Evolutionary conservation across 129 eudicot species (phyloP).

Genomic region (Flaveria trinervia): DNA sequence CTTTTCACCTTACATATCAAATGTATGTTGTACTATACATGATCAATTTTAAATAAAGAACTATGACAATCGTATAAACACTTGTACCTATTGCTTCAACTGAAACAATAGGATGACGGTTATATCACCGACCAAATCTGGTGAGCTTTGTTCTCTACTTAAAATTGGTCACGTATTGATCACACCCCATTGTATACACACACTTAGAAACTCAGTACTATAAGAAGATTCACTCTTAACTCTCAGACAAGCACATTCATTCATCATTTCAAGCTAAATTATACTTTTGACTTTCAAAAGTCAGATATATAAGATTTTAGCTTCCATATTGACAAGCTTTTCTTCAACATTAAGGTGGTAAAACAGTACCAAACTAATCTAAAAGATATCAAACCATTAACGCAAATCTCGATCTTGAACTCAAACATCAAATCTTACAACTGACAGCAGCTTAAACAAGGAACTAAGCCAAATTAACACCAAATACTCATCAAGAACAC

Average conservation of each 20-base stretch:
- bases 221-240: not conserved
- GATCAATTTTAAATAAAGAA: not conserved
- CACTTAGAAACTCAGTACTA: not conserved
- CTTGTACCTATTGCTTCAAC: not conserved
- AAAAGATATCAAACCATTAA: not conserved
- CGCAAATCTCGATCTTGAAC: not conserved
- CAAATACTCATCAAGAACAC: not conserved
- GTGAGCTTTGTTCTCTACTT: not conserved
- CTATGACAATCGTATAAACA: not conserved
- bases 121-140: not conserved
- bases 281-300: conserved; percentile 13
- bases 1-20: not conserved
- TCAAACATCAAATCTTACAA: not conserved
- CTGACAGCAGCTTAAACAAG: not conserved
- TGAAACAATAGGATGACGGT: not conserved
- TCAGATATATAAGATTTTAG: not conserved
- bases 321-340: conserved; percentile 1
- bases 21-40: not conserved
- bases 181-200: not conserved
- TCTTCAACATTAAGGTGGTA: not conserved
- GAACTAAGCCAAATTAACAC: conserved; percentile 7
- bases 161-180: not conserved
- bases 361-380: not conserved
- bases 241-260: not conserved
- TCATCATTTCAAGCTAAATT: not conserved